Conservation (phyloP, 2,329 filamentous ascomycete genomes). For the Furcasterigmium furcatum region DNA sequence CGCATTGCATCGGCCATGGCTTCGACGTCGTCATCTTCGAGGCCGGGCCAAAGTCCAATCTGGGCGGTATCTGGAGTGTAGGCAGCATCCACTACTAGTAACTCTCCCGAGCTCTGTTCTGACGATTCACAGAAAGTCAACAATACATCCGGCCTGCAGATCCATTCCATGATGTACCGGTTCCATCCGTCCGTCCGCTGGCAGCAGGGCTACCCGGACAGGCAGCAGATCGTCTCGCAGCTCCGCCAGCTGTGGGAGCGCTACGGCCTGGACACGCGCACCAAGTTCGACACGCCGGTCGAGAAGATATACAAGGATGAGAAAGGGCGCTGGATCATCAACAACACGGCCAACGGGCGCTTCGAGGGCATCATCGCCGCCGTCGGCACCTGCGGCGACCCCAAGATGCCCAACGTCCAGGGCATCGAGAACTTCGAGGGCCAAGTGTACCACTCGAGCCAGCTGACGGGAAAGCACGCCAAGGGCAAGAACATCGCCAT, state of each 20-base stretch:
- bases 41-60: slow-evolving; percentile 57
- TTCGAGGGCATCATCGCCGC: slow-evolving; percentile 80
- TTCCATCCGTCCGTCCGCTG: slow-evolving; percentile 80
- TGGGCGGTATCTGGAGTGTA: slow-evolving; percentile 82
- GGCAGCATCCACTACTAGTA: slow-evolving; percentile 18
- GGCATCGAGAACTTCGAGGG: slow-evolving; percentile 73
- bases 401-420: slow-evolving; percentile 68
- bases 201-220: slow-evolving; percentile 72
- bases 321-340: slow-evolving; percentile 73
- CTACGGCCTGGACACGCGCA: slow-evolving; percentile 69
- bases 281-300: slow-evolving; percentile 68
- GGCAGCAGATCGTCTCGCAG: slow-evolving; percentile 71
- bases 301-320: slow-evolving; percentile 67
- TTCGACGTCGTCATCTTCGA: slow-evolving; percentile 83
- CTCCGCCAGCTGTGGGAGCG: slow-evolving; percentile 70
- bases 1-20: slow-evolving; percentile 81
- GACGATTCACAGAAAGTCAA: slow-evolving; percentile 62
- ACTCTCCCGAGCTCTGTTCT: not conserved
- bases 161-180: slow-evolving; percentile 83
- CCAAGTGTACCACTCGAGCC: slow-evolving; percentile 69
- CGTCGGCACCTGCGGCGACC: slow-evolving; percentile 76
- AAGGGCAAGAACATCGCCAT: slow-evolving; percentile 73
- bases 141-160: slow-evolving; percentile 77
- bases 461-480: slow-evolving; percentile 68
- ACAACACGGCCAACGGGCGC: slow-evolving; percentile 63